Evolutionary conservation across 2,329 filamentous ascomycete genomes (phyloP), one percentile per base, ranked within the genome.

Genomic region (Sarocladiaceae sp.): DNA sequence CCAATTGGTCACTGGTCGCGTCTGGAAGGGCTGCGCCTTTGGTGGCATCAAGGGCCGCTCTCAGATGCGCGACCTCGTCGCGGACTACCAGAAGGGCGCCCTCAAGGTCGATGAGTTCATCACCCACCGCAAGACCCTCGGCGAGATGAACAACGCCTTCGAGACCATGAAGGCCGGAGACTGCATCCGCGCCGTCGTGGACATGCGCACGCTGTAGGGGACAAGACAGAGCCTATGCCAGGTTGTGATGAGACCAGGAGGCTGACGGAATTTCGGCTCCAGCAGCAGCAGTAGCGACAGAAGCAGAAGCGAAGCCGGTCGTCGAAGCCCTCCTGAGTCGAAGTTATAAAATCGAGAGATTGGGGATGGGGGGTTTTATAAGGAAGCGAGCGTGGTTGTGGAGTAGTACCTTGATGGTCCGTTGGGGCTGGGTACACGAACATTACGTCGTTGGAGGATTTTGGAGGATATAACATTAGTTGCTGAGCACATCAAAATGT

Each of bases 41-140:
- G 94, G 94, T 61, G 94, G 94, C 63, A 92, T 99, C 80, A 99
- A 97, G 80, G 94, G 94, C 61, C 92, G 94, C 66, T 86, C 88
- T 29, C 94, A 99, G 76, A 83, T 99, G 59, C 87, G 88, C 46
- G 85, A 80, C 54, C 84, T 99, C 36, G 91, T 99, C 22, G 76
- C 84, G 60, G 93, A 97, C 72, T 99, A 99, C 75, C 79, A 95
- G 70, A 80, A 81, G 51, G 92, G 92, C 62, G 82, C 87, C 66
- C 86, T 99, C 67, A 97, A 97, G 85, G 94, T 97, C 42, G 93
- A 97, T 68, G 94, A 99, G 77, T 97, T 97, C 78, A 97, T 99
- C 75, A 99, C 94, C 28, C 94, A 99, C 77, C 85, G 92, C 62
- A 90, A 96, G 76, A 81, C 79, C 3, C 77, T 99, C 40, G 74